phyloP scores from a whole-genome alignment of 2,329 filamentous ascomycete species.

The Colletotrichum caudatum region DNA sequence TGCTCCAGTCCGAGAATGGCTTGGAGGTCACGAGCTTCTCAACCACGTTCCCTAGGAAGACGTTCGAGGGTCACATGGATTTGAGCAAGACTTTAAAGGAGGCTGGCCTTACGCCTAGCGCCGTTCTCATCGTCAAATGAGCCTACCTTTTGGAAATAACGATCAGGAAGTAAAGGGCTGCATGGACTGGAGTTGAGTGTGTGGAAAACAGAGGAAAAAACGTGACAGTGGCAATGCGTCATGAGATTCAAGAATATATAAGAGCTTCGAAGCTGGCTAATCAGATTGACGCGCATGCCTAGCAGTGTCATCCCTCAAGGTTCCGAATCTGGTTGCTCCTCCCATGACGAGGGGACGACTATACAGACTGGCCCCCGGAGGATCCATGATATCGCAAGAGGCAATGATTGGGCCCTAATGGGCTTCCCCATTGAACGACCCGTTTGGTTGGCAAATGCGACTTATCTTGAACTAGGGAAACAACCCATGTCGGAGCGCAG shows the following conservation, averaged over 20 bases:
- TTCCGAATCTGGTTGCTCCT: too few species aligned
- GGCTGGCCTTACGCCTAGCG: slow-evolving; percentile 88
- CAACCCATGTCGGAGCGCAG: neutral
- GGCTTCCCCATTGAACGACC: neutral
- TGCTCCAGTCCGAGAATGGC: slow-evolving; percentile 78
- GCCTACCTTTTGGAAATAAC: slow-evolving; percentile 1
- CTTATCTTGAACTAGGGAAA: neutral
- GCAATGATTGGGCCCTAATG: neutral
- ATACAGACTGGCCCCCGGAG: neutral
- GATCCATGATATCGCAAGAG: neutral
- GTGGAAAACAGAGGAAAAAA: slow-evolving; percentile 12
- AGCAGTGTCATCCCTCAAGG: neutral
- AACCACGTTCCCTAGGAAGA: slow-evolving; percentile 88
- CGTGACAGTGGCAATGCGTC: neutral
- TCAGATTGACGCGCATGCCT: neutral
- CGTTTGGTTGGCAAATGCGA: neutral
- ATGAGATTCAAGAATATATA: neutral
- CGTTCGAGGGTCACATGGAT: slow-evolving; percentile 75
- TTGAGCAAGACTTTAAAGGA: slow-evolving; percentile 94
- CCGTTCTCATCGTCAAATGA: slow-evolving; percentile 82
- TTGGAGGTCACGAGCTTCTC: slow-evolving; percentile 80
- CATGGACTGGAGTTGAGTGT: slow-evolving; percentile 28
- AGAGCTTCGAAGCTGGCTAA: neutral
- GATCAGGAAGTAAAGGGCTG: slow-evolving; percentile 15
- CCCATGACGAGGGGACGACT: neutral